Evolutionary conservation across 2,329 filamentous ascomycete species (phyloP).

Genomic region (Aspergillus alliaceus): DNA sequence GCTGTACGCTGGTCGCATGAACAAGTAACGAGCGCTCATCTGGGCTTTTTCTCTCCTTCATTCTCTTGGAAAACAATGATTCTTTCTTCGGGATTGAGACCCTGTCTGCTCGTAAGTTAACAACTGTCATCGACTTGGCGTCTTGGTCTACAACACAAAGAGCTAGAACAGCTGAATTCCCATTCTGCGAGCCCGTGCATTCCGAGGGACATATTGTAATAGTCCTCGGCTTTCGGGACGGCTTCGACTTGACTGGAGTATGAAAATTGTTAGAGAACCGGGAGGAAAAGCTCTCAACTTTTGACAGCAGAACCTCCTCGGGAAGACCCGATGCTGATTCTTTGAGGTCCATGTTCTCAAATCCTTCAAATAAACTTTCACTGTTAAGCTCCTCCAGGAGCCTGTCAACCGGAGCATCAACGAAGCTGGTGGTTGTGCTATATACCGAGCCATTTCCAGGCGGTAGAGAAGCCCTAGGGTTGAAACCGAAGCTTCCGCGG

Average conservation of each 20-base stretch:
- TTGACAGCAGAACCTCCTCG: conserved; percentile 70
- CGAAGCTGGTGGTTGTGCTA: conserved; percentile 59
- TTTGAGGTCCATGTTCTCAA: conserved; percentile 70
- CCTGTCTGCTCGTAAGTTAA: conserved; percentile 61
- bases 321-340: conserved; percentile 71
- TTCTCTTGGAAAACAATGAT: conserved; percentile 25
- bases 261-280: conserved; percentile 41
- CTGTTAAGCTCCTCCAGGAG: conserved; percentile 67
- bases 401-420: conserved; percentile 68
- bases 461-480: conserved; percentile 57
- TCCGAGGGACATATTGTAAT: conserved; percentile 61
- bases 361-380: conserved; percentile 64
- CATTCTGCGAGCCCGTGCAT: conserved; percentile 30
- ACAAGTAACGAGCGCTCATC: conserved; percentile 29
- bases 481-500: conserved; percentile 60
- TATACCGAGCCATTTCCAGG: conserved; percentile 48
- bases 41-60: conserved; percentile 20
- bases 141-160: conserved; percentile 69
- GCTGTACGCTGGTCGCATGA: conserved; percentile 50
- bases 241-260: conserved; percentile 24
- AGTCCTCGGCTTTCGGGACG: conserved; percentile 45
- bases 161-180: conserved; percentile 34
- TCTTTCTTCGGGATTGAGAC: conserved; percentile 29
- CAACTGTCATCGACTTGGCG: conserved; percentile 66
- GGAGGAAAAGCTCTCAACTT: conserved; percentile 67